Percentiles rank a stretch among this genome's conserved stretches.
Conservation (phyloP, 2,329 filamentous ascomycete species). For the Corniculantispora saksenae region DNA sequence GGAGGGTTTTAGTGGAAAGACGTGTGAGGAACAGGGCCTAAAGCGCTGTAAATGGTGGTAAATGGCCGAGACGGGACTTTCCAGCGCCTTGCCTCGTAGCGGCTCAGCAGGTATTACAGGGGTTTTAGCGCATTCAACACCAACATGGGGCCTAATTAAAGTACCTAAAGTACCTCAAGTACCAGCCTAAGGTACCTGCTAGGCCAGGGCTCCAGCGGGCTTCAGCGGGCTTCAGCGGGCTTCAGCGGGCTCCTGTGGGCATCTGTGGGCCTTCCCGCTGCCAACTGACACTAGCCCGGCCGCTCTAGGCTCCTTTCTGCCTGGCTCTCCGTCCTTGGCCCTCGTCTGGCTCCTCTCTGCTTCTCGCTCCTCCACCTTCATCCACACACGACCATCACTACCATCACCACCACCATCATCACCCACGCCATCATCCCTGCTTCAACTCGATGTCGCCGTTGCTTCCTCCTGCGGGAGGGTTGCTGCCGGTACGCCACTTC, state of each 20-base stretch:
- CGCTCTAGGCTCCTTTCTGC: slow-evolving; percentile 1
- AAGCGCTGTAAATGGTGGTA: too few relatives aligned
- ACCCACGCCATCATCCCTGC: not conserved
- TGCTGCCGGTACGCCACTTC: not conserved
- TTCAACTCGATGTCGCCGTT: not conserved
- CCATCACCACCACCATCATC: not conserved
- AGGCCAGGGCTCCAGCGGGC: too few relatives aligned
- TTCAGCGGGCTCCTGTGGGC: not conserved
- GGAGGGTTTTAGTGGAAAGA: not conserved
- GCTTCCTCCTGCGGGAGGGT: not conserved
- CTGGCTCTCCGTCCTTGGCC: not conserved
- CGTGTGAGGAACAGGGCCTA: too few relatives aligned
- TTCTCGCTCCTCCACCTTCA: not conserved
- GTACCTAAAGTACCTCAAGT: too few relatives aligned
- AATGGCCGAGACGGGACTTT: too few relatives aligned
- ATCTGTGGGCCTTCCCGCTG: slow-evolving; percentile 6
- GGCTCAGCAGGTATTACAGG: too few relatives aligned
- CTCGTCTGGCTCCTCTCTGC: not conserved
- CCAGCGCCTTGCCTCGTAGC: too few relatives aligned
- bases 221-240: not conserved
- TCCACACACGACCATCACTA: not conserved
- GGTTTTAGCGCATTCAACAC: too few relatives aligned
- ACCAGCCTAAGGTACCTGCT: too few relatives aligned
- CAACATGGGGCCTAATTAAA: too few relatives aligned
- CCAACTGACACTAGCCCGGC: slow-evolving; percentile 11